These are phyloP conservation scores for Globisporangium ultimum DNA, from an alignment of 352 stramenopile species.

Conservation along the genomic window DNA sequence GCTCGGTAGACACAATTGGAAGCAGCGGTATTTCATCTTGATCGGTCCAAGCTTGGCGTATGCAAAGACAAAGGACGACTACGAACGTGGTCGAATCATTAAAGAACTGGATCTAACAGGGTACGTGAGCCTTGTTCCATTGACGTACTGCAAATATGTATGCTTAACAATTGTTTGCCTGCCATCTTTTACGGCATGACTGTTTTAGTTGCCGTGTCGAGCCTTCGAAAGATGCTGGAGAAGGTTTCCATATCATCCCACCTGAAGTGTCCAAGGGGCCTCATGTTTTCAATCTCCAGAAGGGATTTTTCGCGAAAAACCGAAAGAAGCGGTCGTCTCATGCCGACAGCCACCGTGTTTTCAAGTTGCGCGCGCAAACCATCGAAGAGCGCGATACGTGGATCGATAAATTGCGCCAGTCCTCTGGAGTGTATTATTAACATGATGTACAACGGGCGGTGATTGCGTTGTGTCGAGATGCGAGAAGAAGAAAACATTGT, in stretches of 20 bases:
- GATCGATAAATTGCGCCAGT: conserved; percentile 72
- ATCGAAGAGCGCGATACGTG: conserved; percentile 83
- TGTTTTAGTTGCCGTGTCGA: conserved; percentile 59
- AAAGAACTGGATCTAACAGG: conserved; percentile 80
- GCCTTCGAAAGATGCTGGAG: conserved; percentile 65
- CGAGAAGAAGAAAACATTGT: too few relatives aligned
- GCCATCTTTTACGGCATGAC: neutral
- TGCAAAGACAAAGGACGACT: conserved; percentile 84
- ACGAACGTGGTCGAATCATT: conserved; percentile 84
- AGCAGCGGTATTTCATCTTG: conserved; percentile 87
- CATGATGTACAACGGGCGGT: neutral
- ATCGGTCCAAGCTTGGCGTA: conserved; percentile 69
- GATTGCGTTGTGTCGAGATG: neutral
- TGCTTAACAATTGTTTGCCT: neutral
- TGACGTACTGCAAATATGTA: neutral
- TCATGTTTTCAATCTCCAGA: conserved; percentile 73
- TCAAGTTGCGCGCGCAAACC: conserved; percentile 78
- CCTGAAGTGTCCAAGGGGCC: conserved; percentile 39
- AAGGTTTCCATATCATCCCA: conserved; percentile 83
- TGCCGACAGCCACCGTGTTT: conserved; percentile 68
- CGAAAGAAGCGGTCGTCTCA: conserved; percentile 70
- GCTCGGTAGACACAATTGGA: conserved; percentile 83
- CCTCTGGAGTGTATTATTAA: conserved; percentile 36
- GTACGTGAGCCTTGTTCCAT: conserved; percentile 23
- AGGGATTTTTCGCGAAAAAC: conserved; percentile 80